Evolutionary conservation across 2,329 filamentous ascomycete genomes (phyloP), one percentile per base, ranked within the genome.

Genomic region (Chalaropsis ovoidea): DNA sequence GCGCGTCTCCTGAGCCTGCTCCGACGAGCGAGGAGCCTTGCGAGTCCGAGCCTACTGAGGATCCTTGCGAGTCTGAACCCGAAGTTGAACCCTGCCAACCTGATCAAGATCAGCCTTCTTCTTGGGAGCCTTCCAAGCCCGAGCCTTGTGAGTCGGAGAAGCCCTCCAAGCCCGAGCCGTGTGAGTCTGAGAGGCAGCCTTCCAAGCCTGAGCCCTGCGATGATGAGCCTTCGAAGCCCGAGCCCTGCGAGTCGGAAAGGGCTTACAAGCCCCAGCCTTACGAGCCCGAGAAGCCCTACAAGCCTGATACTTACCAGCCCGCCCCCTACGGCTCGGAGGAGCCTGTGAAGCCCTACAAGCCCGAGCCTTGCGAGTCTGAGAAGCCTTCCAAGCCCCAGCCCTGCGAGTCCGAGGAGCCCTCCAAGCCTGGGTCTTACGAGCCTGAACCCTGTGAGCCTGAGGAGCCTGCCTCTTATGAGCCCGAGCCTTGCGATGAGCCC

Each of bases 21-120:
- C 66, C 66, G 66, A 65, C 63, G 66, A 67, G 63, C 61, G 66
- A 67, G 54, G 65, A 65, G 62, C 62, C 66, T 56, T 67, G 66
- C 60, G 62, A 64, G 56, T 45, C 66, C 11, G 63, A 63, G 39
- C 62, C 63, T 35, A 63, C 27, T 56, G 56, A 61, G 35, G 62
- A 65, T 62, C 66, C 66, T 31, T 64, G 63, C 63, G 63, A 64
- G 63, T 19, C 63, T 60, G 52, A 64, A 43, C 54, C 63, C 63
- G 35, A 45, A 31, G 63, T 63, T 27, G 58, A 67, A 47, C 66
- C 66, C 7, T 67, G 63, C 43, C 47, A 63, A 45, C 45, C 64
- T 19, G 62, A 62, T 24, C 47, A 52, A 24, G 47, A 58, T 39
- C 54, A 58, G 15, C 43, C 43, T 19, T 47, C 43, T 47, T 47